Base-by-base conservation (phyloP, 2,329 filamentous ascomycete species). In the Albifimbria verrucaria region DNA sequence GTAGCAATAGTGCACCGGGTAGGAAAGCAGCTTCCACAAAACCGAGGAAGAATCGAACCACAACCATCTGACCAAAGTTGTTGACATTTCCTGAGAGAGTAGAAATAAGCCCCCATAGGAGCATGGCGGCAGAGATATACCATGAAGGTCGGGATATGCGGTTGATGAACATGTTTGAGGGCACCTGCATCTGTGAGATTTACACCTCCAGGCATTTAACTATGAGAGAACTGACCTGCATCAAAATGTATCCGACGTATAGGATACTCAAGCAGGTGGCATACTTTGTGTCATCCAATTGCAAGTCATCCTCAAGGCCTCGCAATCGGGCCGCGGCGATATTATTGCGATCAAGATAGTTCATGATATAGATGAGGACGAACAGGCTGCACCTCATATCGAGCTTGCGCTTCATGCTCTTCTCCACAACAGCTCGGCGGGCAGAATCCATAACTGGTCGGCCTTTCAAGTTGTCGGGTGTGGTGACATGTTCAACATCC, bases 321-420 rank as follows among this genome's bases (percentile, higher is more conserved):
- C 82, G 80, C 46, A 88, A 73, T 25, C 80, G 77, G 3, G 85
- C 86, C 2, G 83, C 77, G 6, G 83, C 83, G 57, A 88, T 86
- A 65, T 87, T 85, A 65, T 85, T 85, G 25, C 82, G 73, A 62
- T 86, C 82, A 22, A 83, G 73, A 66, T 88, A 90, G 68, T 90
- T 89, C 62, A 70, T 75, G 64, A 90, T 88, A 61, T 89, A 90
- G 73, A 90, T 87, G 57, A 89, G 65, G 51, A 90, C 81, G 53
- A 90, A 79, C 62, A 87, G 80, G 75, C 65, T 86, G 72, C 64
- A 90, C 55, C 86, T 77, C 21, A 78, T 60, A 64, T 91, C 88
- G 52, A 90, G 83, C 71, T 89, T 90, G 60, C 82, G 79, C 65
- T 82, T 77, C 58, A 91, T 71, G 44, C 75, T 79, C 65, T 78